phyloP scores from a whole-genome alignment of 495 filamentous ascomycete species.

The Platismatia glauca region DNA sequence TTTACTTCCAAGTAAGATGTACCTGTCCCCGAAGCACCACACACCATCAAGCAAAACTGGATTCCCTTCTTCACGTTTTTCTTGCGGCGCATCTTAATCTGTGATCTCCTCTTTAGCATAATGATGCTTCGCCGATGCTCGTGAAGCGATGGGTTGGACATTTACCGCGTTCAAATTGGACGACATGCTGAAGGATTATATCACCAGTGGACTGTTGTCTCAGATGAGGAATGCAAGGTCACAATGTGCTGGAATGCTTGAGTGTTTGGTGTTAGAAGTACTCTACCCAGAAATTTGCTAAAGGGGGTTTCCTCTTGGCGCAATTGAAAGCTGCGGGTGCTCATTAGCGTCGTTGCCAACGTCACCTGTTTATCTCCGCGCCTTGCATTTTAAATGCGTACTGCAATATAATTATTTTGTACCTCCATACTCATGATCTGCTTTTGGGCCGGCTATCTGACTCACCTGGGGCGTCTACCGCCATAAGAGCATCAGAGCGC shows the following conservation, averaged over 20 bases:
- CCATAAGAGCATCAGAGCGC: conserved; percentile 4
- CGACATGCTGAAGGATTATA: conserved; percentile 43
- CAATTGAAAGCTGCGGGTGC: background rate
- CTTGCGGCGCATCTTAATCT: conserved; percentile 98
- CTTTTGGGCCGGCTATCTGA: background rate
- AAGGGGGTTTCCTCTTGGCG: conserved; percentile 18
- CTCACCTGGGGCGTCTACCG: conserved; percentile 8
- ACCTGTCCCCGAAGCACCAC: conserved; percentile 97
- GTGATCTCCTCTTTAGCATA: conserved; percentile 16
- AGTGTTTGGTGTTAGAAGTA: background rate
- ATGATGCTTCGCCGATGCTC: conserved; percentile 3
- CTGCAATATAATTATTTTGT: background rate
- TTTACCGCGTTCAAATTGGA: conserved; percentile 55
- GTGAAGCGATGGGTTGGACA: conserved; percentile 17
- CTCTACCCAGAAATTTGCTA: conserved; percentile 11
- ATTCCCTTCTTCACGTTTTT: conserved; percentile 99
- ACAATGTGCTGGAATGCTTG: conserved; percentile 10
- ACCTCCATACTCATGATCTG: background rate
- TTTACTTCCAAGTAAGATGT: conserved; percentile 30
- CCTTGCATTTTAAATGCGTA: background rate
- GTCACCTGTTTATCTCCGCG: conserved; percentile 7
- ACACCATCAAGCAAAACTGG: conserved; percentile 99
- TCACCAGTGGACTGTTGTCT: conserved; percentile 5
- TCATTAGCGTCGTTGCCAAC: conserved; percentile 1
- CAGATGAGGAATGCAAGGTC: conserved; percentile 13